phyloP scores from a whole-genome alignment of 345 rosid genomes.

The Gossypium arboreum region DNA sequence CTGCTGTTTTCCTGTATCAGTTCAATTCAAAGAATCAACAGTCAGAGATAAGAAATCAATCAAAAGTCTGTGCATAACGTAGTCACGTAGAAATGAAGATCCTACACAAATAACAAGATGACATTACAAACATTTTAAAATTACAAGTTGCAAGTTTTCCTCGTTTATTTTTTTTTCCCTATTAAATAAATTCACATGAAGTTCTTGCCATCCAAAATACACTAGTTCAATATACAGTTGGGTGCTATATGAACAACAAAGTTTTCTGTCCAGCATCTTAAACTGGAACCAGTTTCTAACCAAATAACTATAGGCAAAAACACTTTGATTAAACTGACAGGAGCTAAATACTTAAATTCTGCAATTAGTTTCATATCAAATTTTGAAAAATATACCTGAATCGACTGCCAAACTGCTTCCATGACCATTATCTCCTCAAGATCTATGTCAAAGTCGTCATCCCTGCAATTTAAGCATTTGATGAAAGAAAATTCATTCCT shows the following conservation, averaged over 20 bases:
- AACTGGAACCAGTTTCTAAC: neutral
- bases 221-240: neutral
- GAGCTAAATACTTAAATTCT: neutral
- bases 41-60: neutral
- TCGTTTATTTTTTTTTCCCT: neutral
- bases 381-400: slow-evolving; percentile 48
- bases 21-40: slow-evolving; percentile 10
- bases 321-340: neutral
- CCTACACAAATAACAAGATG: neutral
- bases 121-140: neutral
- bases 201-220: neutral
- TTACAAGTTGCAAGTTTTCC: neutral
- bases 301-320: neutral
- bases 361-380: slow-evolving; percentile 1
- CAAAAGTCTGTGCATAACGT: neutral
- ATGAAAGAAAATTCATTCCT: neutral
- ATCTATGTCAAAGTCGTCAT: slow-evolving; percentile 82
- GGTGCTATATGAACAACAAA: neutral
- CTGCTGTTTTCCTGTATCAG: slow-evolving; percentile 59
- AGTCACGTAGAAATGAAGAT: neutral
- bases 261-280: neutral
- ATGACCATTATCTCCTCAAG: slow-evolving; percentile 94
- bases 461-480: slow-evolving; percentile 47
- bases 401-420: slow-evolving; percentile 97
- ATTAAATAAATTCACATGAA: neutral